phyloP scores from a whole-genome alignment of 2,329 filamentous ascomycete species.

The Bipolaris cookei region DNA sequence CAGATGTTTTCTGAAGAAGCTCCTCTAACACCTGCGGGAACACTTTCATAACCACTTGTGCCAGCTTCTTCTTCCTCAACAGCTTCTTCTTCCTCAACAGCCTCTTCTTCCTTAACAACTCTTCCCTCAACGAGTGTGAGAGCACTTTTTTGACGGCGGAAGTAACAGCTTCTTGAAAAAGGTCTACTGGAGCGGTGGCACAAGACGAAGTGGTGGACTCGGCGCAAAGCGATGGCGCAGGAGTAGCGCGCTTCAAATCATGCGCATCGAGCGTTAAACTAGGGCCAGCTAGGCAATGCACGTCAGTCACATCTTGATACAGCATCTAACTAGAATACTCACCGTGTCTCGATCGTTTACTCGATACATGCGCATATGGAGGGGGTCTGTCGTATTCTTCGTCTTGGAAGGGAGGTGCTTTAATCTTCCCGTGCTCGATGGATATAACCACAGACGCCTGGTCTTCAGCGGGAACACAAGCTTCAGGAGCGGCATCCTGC shows the following conservation, averaged over 20 bases:
- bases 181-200: too few species aligned
- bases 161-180: too few species aligned
- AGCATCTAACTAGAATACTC: neutral
- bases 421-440: neutral
- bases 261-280: too few species aligned
- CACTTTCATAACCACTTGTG: neutral
- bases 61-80: neutral
- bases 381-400: neutral
- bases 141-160: too few species aligned
- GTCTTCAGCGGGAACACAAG: neutral
- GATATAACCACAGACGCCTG: neutral
- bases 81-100: neutral
- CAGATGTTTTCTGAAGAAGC: neutral
- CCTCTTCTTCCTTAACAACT: neutral
- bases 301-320: neutral
- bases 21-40: neutral
- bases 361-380: conserved; percentile 3
- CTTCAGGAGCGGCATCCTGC: neutral
- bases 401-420: neutral
- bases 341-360: neutral
- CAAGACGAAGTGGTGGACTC: too few species aligned
- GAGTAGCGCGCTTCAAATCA: too few species aligned
- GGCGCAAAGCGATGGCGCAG: too few species aligned
- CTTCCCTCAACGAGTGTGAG: too few species aligned
- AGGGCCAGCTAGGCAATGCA: neutral